A percentile compares a stretch with the other conserved stretches of the same genome.
Conservation (phyloP, 768 basidiomycete genomes). For the Calocybe indica region DNA sequence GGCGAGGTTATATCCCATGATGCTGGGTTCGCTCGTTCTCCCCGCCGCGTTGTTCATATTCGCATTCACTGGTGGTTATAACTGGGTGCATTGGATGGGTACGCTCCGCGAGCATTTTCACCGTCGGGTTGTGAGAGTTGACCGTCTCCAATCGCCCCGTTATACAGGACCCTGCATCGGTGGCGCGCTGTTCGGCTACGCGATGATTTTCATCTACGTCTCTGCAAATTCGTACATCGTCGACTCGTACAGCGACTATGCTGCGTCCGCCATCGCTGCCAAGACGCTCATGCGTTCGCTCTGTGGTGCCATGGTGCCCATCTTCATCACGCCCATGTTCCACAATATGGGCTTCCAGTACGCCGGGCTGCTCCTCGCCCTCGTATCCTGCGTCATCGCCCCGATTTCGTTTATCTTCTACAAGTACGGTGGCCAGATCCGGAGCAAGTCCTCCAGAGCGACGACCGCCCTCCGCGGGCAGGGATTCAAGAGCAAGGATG, state of each 20-base stretch:
- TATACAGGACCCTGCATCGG: slow-evolving; percentile 25
- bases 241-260: slow-evolving; percentile 34
- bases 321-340: slow-evolving; percentile 38
- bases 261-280: slow-evolving; percentile 40
- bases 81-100: slow-evolving; percentile 29
- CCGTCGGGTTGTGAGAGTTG: too few species aligned
- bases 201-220: slow-evolving; percentile 37
- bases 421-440: slow-evolving; percentile 33
- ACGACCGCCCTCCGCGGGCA: slow-evolving; percentile 6
- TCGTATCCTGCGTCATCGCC: slow-evolving; percentile 23
- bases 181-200: slow-evolving; percentile 32
- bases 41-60: slow-evolving; percentile 37
- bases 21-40: slow-evolving; percentile 32
- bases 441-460: slow-evolving; percentile 15
- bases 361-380: slow-evolving; percentile 29
- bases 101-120: slow-evolving; percentile 8
- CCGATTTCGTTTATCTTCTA: slow-evolving; percentile 38
- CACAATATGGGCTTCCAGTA: slow-evolving; percentile 34
- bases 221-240: slow-evolving; percentile 40
- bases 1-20: slow-evolving; percentile 36
- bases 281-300: slow-evolving; percentile 34
- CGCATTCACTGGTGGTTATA: slow-evolving; percentile 37
- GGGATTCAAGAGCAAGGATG: slow-evolving; percentile 2
- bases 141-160: not conserved
- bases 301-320: slow-evolving; percentile 29